phyloP scores from a whole-genome alignment of 2,329 filamentous ascomycete species.

The Sphaerulina populicola region DNA sequence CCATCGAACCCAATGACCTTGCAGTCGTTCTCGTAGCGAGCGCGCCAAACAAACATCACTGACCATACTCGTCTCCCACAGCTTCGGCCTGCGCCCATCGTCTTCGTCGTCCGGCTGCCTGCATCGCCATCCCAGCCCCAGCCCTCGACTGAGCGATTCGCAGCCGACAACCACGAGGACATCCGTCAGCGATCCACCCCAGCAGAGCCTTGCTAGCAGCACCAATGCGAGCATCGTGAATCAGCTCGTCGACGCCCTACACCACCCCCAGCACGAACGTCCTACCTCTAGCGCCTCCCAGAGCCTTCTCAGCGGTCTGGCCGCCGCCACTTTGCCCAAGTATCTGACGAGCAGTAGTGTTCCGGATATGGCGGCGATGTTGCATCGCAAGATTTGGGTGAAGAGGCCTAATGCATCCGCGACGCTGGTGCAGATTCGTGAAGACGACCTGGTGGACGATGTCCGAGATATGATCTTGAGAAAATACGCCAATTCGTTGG shows the following conservation, averaged over 20 bases:
- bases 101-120: constrained; percentile 2
- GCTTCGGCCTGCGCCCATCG: constrained; percentile 4
- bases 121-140: constrained; percentile 2
- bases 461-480: constrained; percentile 83
- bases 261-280: background rate
- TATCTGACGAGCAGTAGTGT: constrained; percentile 27
- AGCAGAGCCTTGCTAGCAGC: constrained; percentile 35
- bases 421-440: constrained; percentile 73
- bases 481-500: constrained; percentile 91
- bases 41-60: background rate
- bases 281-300: constrained; percentile 21
- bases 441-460: constrained; percentile 90
- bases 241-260: constrained; percentile 45
- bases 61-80: background rate
- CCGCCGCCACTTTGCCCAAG: constrained; percentile 18
- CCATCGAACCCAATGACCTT: constrained; percentile 8
- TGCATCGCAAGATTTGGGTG: constrained; percentile 85
- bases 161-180: background rate
- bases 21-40: background rate
- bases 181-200: constrained; percentile 26
- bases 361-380: constrained; percentile 22
- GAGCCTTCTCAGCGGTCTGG: constrained; percentile 5
- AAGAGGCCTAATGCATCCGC: constrained; percentile 76
- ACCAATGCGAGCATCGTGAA: constrained; percentile 42
- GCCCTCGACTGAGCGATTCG: background rate